Percentiles rank a stretch among this genome's conserved stretches.
phyloP scores from a whole-genome alignment of 179 eudicot genomes.

The Beta lomatogona region DNA sequence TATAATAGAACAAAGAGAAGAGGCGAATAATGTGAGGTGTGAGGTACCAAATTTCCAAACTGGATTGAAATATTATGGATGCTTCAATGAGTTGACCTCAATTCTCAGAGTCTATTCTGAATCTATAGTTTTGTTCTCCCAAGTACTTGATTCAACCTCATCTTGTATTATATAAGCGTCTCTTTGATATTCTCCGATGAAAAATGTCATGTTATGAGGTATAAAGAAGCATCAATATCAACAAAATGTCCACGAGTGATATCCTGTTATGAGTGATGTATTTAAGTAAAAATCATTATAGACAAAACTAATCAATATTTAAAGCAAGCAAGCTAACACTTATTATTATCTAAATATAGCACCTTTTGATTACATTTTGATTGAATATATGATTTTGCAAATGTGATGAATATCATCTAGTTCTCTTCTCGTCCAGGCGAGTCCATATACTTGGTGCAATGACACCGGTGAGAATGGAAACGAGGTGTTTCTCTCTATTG shows the following conservation, averaged over 20 bases:
- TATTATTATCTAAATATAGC: background rate
- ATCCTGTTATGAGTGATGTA: no score
- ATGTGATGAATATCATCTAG: constrained; percentile 14
- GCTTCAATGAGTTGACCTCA: no score
- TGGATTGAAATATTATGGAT: background rate
- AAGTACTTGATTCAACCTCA: background rate
- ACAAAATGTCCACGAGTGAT: background rate
- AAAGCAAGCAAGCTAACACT: background rate
- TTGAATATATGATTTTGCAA: background rate
- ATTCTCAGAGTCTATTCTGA: background rate
- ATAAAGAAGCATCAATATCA: background rate
- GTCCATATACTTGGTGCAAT: constrained; percentile 35
- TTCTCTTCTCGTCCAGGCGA: constrained; percentile 43
- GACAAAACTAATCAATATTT: background rate
- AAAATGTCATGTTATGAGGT: background rate
- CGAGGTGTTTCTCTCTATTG: constrained; percentile 42
- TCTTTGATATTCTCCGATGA: background rate
- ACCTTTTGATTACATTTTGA: background rate
- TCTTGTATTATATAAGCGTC: background rate
- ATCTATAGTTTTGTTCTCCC: no score
- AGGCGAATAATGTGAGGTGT: background rate
- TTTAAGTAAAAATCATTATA: background rate
- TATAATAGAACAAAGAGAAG: background rate
- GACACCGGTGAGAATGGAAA: constrained; percentile 38
- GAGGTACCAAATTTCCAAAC: background rate